Evolutionary conservation across 169 alveolate species (phyloP).

Genomic region (Hepatocystis sp.): DNA sequence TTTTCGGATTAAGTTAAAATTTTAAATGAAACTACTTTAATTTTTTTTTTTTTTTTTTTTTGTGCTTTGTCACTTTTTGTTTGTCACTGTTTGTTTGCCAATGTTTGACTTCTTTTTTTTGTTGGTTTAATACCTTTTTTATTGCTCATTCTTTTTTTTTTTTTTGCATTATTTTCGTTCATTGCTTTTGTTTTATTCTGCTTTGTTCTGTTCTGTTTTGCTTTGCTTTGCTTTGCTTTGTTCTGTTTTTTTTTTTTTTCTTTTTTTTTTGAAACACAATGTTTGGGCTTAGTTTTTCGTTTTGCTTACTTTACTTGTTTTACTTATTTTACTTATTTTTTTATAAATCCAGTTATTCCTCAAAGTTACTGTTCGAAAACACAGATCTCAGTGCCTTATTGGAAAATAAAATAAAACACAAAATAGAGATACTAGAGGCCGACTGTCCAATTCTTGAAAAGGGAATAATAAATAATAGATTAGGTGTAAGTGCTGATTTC

Average conservation of each 20-base stretch:
- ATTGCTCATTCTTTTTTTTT: not conserved
- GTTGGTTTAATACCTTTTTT: too few relatives aligned
- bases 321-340: too few relatives aligned
- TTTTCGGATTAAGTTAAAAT: not conserved
- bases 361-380: too few relatives aligned
- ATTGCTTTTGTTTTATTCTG: not conserved
- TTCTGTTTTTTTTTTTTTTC: not conserved
- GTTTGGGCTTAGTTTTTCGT: too few relatives aligned
- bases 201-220: not conserved
- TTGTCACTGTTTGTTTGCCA: too few relatives aligned
- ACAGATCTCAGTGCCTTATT: too few relatives aligned
- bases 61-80: not conserved
- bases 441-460: conserved; percentile 17
- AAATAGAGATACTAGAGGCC: conserved; percentile 35
- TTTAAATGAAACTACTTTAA: conserved; percentile 1
- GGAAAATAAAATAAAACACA: conserved; percentile 22
- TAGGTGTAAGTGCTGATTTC: not conserved
- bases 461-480: too few relatives aligned
- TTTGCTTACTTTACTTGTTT: too few relatives aligned
- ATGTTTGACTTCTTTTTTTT: too few relatives aligned
- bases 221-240: not conserved
- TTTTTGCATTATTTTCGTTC: not conserved
- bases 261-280: not conserved
- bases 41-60: conserved; percentile 3
- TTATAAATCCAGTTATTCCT: too few relatives aligned